Evolutionary conservation across 2,329 filamentous ascomycete species (phyloP).

Genomic region (Thelonectria olida): DNA sequence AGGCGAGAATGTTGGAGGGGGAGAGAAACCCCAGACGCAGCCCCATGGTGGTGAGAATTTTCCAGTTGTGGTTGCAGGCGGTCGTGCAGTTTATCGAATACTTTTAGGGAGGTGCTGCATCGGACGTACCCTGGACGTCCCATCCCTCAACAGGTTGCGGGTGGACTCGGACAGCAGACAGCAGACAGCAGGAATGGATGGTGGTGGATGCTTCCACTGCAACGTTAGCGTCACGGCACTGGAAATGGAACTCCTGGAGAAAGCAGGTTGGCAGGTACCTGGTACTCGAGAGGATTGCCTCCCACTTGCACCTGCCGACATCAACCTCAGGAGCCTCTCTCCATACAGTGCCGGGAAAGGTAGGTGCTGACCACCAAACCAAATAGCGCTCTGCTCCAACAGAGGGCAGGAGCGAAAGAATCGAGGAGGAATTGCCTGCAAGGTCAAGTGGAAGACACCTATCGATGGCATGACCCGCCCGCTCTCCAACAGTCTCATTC

Average conservation of each 20-base stretch:
- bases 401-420: neutral
- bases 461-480: conserved; percentile 6
- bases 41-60: neutral
- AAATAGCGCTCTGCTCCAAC: neutral
- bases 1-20: conserved; percentile 5
- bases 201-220: conserved; percentile 3
- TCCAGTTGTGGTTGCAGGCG: neutral
- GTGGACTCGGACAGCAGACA: conserved; percentile 12
- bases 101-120: neutral
- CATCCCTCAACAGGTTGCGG: conserved; percentile 1
- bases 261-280: neutral
- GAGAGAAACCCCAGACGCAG: conserved; percentile 8
- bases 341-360: neutral
- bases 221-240: conserved; percentile 13
- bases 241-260: neutral
- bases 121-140: neutral
- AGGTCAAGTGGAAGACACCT: too few species aligned
- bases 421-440: neutral
- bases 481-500: neutral
- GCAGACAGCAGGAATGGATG: neutral
- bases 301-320: conserved; percentile 15
- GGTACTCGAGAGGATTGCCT: neutral
- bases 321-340: neutral
- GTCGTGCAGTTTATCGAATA: neutral
- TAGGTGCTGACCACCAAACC: neutral